Conservation (phyloP, 345 rosid species). For the Psidium guajava region DNA sequence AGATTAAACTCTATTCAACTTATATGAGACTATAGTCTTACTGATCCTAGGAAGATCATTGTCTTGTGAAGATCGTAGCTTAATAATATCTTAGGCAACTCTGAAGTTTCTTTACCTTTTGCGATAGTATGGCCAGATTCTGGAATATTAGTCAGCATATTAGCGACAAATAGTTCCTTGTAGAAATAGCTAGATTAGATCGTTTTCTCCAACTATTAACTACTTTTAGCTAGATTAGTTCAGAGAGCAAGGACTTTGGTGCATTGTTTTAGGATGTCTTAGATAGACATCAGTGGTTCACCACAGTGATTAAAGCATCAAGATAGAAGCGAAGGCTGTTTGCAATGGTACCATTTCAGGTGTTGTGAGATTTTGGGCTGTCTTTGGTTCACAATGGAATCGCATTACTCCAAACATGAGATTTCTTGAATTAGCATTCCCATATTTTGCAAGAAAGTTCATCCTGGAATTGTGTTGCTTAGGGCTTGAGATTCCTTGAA, state of each 20-base stretch:
- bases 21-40: background rate
- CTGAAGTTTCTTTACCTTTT: background rate
- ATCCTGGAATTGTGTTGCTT: background rate
- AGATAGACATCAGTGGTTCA: background rate
- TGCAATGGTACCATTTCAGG: background rate
- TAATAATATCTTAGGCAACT: background rate
- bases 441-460: background rate
- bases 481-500: background rate
- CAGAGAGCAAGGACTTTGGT: background rate
- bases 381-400: background rate
- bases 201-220: background rate
- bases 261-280: background rate
- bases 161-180: background rate
- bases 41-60: background rate
- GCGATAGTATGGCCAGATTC: background rate
- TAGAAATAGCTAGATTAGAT: background rate
- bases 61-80: background rate
- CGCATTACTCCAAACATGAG: background rate
- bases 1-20: background rate
- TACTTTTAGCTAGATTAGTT: background rate
- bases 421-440: background rate
- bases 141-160: background rate
- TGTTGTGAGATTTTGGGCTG: background rate
- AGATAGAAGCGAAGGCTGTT: background rate
- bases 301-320: background rate